Conservation (phyloP, 129 eudicot genomes). For the Rutidosis leptorrhynchoides region DNA sequence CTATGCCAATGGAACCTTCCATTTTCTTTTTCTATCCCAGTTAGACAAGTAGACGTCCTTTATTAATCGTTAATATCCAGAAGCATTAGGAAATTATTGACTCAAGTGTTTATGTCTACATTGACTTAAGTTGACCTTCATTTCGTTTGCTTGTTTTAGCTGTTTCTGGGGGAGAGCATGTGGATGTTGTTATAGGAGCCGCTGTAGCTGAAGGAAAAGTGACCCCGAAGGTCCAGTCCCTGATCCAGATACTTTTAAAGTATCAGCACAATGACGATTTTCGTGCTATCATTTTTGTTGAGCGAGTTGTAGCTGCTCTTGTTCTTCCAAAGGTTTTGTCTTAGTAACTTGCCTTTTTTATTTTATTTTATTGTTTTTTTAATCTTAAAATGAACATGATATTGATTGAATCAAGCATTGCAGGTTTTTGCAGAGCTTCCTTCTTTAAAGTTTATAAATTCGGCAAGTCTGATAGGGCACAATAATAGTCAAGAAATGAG, state of each 20-base stretch:
- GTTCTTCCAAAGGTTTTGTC: constrained; percentile 94
- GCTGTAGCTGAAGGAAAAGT: constrained; percentile 99
- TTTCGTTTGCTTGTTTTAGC: constrained; percentile 34
- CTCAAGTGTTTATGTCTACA: neutral
- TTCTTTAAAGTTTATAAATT: constrained; percentile 68
- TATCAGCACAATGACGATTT: constrained; percentile 89
- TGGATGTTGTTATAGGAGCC: constrained; percentile 94
- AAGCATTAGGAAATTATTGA: neutral
- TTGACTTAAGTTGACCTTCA: neutral
- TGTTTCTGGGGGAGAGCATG: constrained; percentile 99
- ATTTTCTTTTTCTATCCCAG: neutral
- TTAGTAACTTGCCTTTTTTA: neutral
- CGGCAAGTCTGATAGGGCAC: constrained; percentile 97
- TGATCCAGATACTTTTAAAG: constrained; percentile 81
- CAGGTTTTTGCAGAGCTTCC: constrained; percentile 97
- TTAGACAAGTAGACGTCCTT: neutral
- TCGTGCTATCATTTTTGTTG: constrained; percentile 97
- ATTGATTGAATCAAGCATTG: constrained; percentile 21
- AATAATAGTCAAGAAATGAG: constrained; percentile 98
- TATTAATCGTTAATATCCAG: neutral
- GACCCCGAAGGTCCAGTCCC: constrained; percentile 96
- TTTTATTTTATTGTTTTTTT: neutral
- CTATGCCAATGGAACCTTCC: neutral
- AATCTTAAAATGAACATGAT: constrained; percentile 17
- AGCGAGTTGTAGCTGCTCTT: constrained; percentile 93